Conservation (phyloP, 495 filamentous ascomycete genomes). For the Aspergillus sclerotiicarbonarius region DNA sequence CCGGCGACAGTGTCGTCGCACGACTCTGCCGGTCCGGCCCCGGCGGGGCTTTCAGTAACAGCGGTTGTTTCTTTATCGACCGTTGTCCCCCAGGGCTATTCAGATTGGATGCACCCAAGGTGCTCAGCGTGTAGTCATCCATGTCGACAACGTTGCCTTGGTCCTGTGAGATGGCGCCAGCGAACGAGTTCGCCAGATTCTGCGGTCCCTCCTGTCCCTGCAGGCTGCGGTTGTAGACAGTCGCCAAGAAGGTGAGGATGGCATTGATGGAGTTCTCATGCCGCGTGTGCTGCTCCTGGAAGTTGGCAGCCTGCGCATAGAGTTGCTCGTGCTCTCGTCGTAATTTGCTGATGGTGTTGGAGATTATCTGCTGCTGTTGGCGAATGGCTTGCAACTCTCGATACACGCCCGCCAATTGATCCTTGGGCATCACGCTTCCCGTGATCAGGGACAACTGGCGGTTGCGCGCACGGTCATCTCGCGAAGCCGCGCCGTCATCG, state of each 20-base stretch:
- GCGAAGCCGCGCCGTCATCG: slow-evolving; percentile 39
- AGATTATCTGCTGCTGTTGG: slow-evolving; percentile 80
- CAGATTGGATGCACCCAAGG: slow-evolving; percentile 34
- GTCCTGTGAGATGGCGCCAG: slow-evolving; percentile 64
- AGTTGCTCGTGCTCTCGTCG: slow-evolving; percentile 83
- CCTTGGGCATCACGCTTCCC: slow-evolving; percentile 58
- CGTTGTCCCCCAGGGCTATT: slow-evolving; percentile 38
- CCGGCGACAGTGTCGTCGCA: slow-evolving; percentile 42
- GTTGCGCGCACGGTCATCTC: slow-evolving; percentile 38
- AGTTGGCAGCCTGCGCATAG: slow-evolving; percentile 83
- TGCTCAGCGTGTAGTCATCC: slow-evolving; percentile 50
- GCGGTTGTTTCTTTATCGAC: slow-evolving; percentile 47
- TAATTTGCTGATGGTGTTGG: slow-evolving; percentile 70
- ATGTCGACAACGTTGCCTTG: slow-evolving; percentile 69
- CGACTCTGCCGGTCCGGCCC: slow-evolving; percentile 30
- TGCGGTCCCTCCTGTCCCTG: slow-evolving; percentile 60
- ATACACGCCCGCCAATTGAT: slow-evolving; percentile 74
- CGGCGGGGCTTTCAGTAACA: slow-evolving; percentile 52
- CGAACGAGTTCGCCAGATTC: slow-evolving; percentile 69
- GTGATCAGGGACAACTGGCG: slow-evolving; percentile 44
- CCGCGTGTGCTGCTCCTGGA: slow-evolving; percentile 87
- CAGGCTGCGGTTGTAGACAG: slow-evolving; percentile 83
- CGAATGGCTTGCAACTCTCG: slow-evolving; percentile 77
- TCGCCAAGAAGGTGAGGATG: slow-evolving; percentile 93
- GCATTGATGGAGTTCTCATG: slow-evolving; percentile 98